A percentile compares a stretch with the other conserved stretches of the same genome.
phyloP scores from a whole-genome alignment of 345 rosid species.

The Acer campestre region DNA sequence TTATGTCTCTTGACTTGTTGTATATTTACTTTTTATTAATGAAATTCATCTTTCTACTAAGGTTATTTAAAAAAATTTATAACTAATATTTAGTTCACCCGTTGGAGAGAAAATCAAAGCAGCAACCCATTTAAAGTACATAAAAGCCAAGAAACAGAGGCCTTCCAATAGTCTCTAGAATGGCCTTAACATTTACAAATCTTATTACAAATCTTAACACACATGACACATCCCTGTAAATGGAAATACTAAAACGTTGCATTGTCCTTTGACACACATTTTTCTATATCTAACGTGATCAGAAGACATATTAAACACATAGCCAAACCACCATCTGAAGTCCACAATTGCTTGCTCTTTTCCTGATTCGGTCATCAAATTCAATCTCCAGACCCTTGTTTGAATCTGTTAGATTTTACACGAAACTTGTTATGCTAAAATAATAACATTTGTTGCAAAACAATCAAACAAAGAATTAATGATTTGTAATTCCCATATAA shows the following conservation, averaged over 20 bases:
- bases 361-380: not conserved
- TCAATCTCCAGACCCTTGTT: not conserved
- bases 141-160: not conserved
- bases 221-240: not conserved
- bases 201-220: not conserved
- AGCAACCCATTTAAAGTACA: no score
- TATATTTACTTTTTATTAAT: no score
- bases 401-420: not conserved
- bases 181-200: not conserved
- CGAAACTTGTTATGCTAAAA: not conserved
- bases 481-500: not conserved
- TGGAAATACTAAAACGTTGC: no score
- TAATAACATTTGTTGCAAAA: not conserved
- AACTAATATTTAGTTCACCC: no score
- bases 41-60: no score
- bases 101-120: no score
- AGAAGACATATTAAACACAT: not conserved
- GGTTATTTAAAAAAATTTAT: no score
- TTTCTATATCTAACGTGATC: not conserved
- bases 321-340: not conserved
- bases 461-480: not conserved
- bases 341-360: not conserved
- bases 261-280: no score
- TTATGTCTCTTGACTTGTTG: no score
- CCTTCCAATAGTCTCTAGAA: not conserved